Evolutionary conservation across 2,329 filamentous ascomycete species (phyloP), one percentile per base, ranked within the genome.

Genomic region (Geoglossum cookeanum): DNA sequence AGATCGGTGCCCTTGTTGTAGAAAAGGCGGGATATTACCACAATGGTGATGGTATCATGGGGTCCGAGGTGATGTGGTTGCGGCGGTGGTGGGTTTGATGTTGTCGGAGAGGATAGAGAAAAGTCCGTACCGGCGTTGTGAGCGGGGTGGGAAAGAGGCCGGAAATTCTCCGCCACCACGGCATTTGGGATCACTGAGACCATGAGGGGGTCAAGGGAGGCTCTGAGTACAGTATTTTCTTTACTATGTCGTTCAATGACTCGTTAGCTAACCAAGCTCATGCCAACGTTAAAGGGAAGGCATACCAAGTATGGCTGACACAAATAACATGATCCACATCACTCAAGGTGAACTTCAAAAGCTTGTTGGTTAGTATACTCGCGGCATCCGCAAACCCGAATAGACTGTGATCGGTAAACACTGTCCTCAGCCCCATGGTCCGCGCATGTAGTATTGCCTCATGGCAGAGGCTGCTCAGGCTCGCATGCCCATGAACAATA

Each of bases 1-100:
- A 98, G 79, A 68, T 98, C 94, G 1, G 88, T 97, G 59, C 92
- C 92, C 69, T 98, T 98, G 71, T 98, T 98, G 71, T 97, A 97
- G 71, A 97, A 98, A 1, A 98, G 80, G 22, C 92, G 87, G 7
- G 90, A 96, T 60, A 98, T 94, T 22, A 98, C 91, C 1, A 98
- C 88, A 59, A 98, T 96, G 6, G 89, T 96, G 64, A 98, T 91
- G 9, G 82, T 85, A 64, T 96, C 91, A 61, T 87, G 78, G 0
- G 89, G 87, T 0, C 86, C 85, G 2, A 94, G 77, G 5, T 80
- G 81, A 57, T 83, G 82, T 0, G 81, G 77, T 8, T 77, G 72
- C 4, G 75, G 75, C 9, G 69, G 68, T 7, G 65, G 61, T 49
- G 72, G 60, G 17, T 59, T 60, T 15, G 62, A 57, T 9, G 58